These are phyloP conservation scores for Cicer judaicum DNA, from an alignment of 306 rosid species.

Conservation along the genomic window DNA sequence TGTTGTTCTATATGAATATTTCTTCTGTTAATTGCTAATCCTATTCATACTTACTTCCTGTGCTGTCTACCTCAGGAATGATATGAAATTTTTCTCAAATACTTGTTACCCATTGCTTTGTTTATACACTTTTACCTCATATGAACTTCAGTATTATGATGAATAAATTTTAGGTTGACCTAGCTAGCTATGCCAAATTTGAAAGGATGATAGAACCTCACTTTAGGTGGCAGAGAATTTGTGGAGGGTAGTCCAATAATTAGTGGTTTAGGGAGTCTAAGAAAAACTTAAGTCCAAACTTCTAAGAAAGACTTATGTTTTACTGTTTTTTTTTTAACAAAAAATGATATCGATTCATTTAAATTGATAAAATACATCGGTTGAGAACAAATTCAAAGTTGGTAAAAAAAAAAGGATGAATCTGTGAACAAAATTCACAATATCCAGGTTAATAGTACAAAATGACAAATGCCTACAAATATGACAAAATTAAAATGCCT, in stretches of 20 bases:
- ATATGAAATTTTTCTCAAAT: background rate
- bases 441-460: too few species aligned
- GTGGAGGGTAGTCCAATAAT: background rate
- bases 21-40: background rate
- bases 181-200: conserved; percentile 17
- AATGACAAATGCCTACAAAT: too few species aligned
- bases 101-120: conserved; percentile 23
- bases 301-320: background rate
- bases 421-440: background rate
- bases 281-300: background rate
- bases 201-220: background rate
- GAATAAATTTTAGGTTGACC: background rate
- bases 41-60: background rate
- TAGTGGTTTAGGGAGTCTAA: background rate
- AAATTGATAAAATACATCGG: too few species aligned
- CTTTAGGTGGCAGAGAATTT: background rate
- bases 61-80: background rate
- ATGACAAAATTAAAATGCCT: too few species aligned
- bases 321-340: background rate
- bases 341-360: background rate
- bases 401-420: too few species aligned
- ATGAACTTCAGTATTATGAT: conserved; percentile 8
- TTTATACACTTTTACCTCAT: conserved; percentile 29
- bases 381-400: too few species aligned
- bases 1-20: background rate